Evolutionary conservation across 257 asterid genomes (phyloP).

Genomic region (Capsicum rhomboideum): DNA sequence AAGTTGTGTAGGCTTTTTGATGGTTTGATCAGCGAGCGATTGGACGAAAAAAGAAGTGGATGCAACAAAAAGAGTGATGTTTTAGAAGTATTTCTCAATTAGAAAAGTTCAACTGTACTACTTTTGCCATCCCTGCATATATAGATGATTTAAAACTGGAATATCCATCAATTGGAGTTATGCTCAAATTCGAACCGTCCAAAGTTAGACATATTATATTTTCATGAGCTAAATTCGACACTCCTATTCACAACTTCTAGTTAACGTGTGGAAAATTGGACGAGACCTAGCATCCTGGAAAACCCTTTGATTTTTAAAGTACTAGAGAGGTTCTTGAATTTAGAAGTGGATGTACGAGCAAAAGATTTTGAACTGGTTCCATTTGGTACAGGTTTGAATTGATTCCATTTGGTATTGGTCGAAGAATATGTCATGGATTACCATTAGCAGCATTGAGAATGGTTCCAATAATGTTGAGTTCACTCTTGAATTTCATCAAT

Average conservation of each 20-base stretch:
- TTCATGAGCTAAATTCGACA: neutral
- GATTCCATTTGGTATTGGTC: slow-evolving; percentile 2
- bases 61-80: neutral
- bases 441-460: neutral
- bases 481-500: neutral
- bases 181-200: too few species aligned
- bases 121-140: too few species aligned
- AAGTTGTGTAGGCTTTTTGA: neutral
- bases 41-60: neutral
- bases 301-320: slow-evolving; percentile 15
- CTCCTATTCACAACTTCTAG: neutral
- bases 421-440: neutral
- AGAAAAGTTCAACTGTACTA: too few species aligned
- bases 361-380: too few species aligned
- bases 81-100: neutral
- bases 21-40: neutral
- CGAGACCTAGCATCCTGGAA: slow-evolving; percentile 16
- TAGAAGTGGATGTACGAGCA: neutral
- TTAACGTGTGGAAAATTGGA: slow-evolving; percentile 23
- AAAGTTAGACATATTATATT: too few species aligned
- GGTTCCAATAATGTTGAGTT: neutral
- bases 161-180: too few species aligned
- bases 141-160: too few species aligned
- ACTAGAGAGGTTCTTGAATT: slow-evolving; percentile 8
- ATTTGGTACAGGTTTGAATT: too few species aligned